These are phyloP conservation scores for Termitomyces sp. DNA, from an alignment of 768 basidiomycete species.

Conservation along the genomic window DNA sequence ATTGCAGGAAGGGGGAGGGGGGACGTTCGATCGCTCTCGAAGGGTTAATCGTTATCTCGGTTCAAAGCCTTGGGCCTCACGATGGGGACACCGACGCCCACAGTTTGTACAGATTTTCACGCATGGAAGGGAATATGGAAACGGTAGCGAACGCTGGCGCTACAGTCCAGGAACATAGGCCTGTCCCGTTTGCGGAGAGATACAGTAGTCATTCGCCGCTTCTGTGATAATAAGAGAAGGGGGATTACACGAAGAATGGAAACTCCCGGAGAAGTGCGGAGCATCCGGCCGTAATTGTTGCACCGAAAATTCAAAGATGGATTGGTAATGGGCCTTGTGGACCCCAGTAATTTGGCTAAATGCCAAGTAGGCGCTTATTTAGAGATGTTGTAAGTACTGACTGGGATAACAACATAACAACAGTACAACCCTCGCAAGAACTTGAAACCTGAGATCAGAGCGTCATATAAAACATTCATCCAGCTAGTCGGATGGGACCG, in stretches of 20 bases:
- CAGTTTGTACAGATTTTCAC: not conserved
- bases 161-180: not conserved
- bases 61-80: not conserved
- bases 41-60: not conserved
- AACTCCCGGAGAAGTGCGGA: constrained; percentile 3
- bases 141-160: constrained; percentile 5
- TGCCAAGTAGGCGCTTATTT: not conserved
- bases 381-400: too few species aligned
- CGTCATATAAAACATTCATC: not conserved
- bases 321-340: not conserved
- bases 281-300: not conserved
- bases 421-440: not conserved
- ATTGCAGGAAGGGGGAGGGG: not conserved
- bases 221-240: not conserved
- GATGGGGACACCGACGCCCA: too few species aligned
- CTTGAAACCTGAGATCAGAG: not conserved
- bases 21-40: constrained; percentile 6
- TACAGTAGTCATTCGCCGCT: not conserved
- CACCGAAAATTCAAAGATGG: constrained; percentile 4
- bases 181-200: not conserved
- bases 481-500: not conserved
- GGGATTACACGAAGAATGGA: constrained; percentile 1
- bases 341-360: not conserved
- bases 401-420: too few species aligned
- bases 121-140: not conserved